These are phyloP conservation scores for Picea mariana DNA, from an alignment of 83 land plant species.

Conservation along the genomic window DNA sequence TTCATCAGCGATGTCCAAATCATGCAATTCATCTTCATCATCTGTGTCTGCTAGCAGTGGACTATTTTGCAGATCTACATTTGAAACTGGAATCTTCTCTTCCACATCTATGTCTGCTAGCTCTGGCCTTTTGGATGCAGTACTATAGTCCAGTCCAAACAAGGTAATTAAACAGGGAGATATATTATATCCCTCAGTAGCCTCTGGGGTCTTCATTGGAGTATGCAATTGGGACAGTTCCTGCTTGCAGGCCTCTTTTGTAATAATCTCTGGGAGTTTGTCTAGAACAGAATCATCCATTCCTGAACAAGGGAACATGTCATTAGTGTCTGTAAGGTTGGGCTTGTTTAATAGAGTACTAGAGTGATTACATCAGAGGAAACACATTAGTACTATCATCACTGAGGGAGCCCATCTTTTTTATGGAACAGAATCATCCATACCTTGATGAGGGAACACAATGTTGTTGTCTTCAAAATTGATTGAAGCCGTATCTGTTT, in stretches of 20 bases:
- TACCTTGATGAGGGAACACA: slow-evolving; percentile 8
- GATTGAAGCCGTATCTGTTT: no score
- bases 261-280: background rate
- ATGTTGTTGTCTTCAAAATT: no score
- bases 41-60: background rate
- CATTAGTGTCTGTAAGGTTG: no score
- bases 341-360: background rate
- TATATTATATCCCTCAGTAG: background rate
- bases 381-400: no score
- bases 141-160: background rate
- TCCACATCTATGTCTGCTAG: background rate
- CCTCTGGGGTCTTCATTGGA: background rate
- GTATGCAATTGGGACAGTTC: background rate
- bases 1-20: no score
- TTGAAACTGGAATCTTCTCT: background rate
- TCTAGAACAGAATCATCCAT: background rate
- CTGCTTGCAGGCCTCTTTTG: background rate
- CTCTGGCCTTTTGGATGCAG: background rate
- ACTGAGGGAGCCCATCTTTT: background rate
- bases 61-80: background rate
- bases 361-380: background rate
- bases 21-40: no score
- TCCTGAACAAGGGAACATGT: background rate
- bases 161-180: background rate
- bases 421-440: background rate